These are phyloP conservation scores for Oropetium thomaeum DNA, from an alignment of 176 grass and related monocot genomes.

Conservation along the genomic window DNA sequence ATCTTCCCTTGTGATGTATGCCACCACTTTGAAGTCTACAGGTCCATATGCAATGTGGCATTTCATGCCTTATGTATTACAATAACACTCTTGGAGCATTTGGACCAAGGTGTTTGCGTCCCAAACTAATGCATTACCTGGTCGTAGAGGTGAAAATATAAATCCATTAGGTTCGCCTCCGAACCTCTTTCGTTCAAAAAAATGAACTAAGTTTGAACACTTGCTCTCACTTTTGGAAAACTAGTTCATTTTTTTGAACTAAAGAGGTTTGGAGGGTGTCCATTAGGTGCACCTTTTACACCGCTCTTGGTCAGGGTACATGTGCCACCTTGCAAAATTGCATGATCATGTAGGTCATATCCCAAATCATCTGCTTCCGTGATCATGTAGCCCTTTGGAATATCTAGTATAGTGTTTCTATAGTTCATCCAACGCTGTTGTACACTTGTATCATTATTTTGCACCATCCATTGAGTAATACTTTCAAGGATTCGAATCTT, in stretches of 20 bases:
- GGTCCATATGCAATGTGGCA: not conserved
- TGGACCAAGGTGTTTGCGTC: not conserved
- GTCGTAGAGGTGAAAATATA: too few species aligned
- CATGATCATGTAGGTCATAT: not conserved
- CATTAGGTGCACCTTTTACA: too few species aligned
- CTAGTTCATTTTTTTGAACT: too few species aligned
- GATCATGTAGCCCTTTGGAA: not conserved
- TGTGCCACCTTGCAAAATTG: not conserved
- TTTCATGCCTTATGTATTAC: slow-evolving; percentile 17
- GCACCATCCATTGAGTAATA: slow-evolving; percentile 1
- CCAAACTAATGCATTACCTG: not conserved
- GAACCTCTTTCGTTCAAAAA: too few species aligned
- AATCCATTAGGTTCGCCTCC: too few species aligned
- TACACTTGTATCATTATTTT: not conserved
- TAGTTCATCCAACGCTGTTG: not conserved
- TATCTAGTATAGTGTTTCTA: not conserved
- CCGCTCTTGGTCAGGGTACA: too few species aligned
- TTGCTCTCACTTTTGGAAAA: too few species aligned
- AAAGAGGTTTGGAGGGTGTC: too few species aligned
- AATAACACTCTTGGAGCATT: not conserved
- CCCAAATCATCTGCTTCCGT: not conserved
- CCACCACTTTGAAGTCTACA: not conserved
- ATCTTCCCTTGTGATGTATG: not conserved
- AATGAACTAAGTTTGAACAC: too few species aligned
- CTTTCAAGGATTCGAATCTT: slow-evolving; percentile 26